phyloP scores from a whole-genome alignment of 2,329 filamentous ascomycete genomes.

The Fusarium nisikadoi region DNA sequence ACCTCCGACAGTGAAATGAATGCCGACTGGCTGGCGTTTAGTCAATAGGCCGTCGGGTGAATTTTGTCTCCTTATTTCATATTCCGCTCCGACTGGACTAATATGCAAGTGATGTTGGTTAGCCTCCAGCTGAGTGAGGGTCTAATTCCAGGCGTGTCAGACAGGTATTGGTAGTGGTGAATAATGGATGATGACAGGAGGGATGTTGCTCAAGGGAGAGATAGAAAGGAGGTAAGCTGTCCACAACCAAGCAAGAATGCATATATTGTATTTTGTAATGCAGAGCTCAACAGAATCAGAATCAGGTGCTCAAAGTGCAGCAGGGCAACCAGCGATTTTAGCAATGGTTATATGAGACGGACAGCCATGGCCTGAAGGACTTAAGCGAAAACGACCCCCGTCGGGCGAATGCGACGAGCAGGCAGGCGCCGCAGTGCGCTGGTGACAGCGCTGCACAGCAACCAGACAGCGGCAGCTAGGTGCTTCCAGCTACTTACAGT shows the following conservation, averaged over 20 bases:
- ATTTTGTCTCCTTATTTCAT: constrained; percentile 24
- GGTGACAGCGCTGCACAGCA: constrained; percentile 27
- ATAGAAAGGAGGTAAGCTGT: background rate
- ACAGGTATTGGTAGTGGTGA: constrained; percentile 12
- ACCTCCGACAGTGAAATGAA: background rate
- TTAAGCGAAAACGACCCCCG: constrained; percentile 27
- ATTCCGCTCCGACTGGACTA: constrained; percentile 15
- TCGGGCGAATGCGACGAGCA: constrained; percentile 6
- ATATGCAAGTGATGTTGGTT: constrained; percentile 22
- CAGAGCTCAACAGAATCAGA: constrained; percentile 1
- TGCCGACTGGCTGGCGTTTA: constrained; percentile 9
- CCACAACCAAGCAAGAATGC: background rate
- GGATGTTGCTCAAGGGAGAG: constrained; percentile 8
- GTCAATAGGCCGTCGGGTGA: constrained; percentile 30
- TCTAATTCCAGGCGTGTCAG: constrained; percentile 30
- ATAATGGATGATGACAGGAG: constrained; percentile 14
- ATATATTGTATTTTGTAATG: background rate
- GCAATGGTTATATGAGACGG: constrained; percentile 17
- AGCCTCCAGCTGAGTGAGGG: constrained; percentile 28
- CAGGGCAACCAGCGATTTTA: constrained; percentile 22
- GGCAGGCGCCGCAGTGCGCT: constrained; percentile 8
- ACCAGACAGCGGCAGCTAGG: constrained; percentile 5
- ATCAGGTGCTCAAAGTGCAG: constrained; percentile 10
- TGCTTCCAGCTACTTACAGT: constrained; percentile 20
- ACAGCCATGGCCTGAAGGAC: background rate